phyloP scores from a whole-genome alignment of 352 stramenopile genomes.

The Pythium aristosporum region DNA sequence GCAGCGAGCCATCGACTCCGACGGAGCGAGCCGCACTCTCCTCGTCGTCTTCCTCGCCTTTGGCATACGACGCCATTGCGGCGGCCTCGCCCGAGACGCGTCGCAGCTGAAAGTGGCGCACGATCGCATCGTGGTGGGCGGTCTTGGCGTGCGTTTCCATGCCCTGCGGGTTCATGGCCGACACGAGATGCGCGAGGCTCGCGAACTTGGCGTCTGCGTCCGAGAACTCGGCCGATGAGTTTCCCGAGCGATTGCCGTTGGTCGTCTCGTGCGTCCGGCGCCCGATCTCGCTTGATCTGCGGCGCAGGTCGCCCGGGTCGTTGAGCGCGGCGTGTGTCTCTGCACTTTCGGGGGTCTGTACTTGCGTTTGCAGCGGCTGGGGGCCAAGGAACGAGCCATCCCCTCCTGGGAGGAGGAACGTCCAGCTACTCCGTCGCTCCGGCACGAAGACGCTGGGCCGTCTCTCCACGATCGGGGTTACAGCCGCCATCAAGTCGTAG shows the following conservation, averaged over 20 bases:
- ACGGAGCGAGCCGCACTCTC: background rate
- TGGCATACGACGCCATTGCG: constrained; percentile 11
- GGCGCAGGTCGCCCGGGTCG: background rate
- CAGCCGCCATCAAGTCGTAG: background rate
- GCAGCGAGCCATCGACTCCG: constrained; percentile 10
- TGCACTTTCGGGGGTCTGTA: background rate
- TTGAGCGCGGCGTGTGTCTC: too few relatives aligned
- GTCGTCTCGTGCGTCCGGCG: background rate
- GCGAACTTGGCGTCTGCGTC: constrained; percentile 5
- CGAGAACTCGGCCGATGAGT: constrained; percentile 19
- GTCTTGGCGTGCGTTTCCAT: constrained; percentile 16
- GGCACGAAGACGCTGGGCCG: background rate
- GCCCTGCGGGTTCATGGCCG: constrained; percentile 10
- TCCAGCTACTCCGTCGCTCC: background rate
- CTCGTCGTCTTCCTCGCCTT: background rate
- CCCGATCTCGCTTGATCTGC: constrained; percentile 16
- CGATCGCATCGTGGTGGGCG: constrained; percentile 26
- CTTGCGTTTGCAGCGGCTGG: background rate
- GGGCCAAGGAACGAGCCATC: constrained; percentile 5
- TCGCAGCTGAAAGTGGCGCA: constrained; percentile 27
- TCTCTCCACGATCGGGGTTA: background rate
- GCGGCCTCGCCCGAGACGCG: constrained; percentile 12
- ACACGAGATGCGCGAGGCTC: constrained; percentile 18
- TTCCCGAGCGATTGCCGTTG: constrained; percentile 17
- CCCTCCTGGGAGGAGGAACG: constrained; percentile 13